Base-by-base conservation (phyloP, 495 filamentous ascomycete species). In the Neurospora sp. region DNA sequence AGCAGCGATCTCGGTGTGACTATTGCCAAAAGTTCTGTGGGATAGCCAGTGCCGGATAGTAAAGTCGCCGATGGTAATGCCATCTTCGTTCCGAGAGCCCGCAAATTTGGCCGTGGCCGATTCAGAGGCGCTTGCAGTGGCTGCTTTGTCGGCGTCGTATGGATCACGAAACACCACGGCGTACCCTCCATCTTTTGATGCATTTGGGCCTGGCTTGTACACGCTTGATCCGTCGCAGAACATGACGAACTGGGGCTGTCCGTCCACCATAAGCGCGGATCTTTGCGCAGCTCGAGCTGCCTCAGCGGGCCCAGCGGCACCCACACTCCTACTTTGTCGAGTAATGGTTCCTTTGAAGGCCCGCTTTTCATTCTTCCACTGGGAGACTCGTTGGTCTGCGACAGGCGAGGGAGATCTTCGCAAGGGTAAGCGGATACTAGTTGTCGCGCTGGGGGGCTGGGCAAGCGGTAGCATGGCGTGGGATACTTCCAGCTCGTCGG, bases 21-120 rank as follows among this genome's bases (percentile, higher is more conserved):
- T 2, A 27, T 27, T 27, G 27, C 54, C 54, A 4, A 16, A 62
- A 0, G 54, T 62, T 62, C 12, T 1, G 23, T 62, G 12, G 0
- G 54, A 62, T 1, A 16, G 6, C 54, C 54, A 62, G 54, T 62
- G 12, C 2, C 54, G 54, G 11, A 62, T 62, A 0, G 23, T 62
- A 31, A 62, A 62, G 12, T 62, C 23, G 20, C 2, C 12, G 2
- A 62, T 0, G 2, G 3, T 31, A 0, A 62, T 31, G 12, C 54
- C 54, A 1, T 62, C 54, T 35, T 62, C 54, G 0, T 62, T 0
- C 0, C 12, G 23, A 14, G 23, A 3, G 0, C 4, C 5, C 5
- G 0, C 0, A 8, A 31, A 35, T 35, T 1, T 0, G 12, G 11
- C 5, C 1, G 4, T 59, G 0, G 2, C 2, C 2, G 23, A 3